phyloP scores from a whole-genome alignment of 2,329 filamentous ascomycete genomes.

The Zymoseptoria ardabiliae region DNA sequence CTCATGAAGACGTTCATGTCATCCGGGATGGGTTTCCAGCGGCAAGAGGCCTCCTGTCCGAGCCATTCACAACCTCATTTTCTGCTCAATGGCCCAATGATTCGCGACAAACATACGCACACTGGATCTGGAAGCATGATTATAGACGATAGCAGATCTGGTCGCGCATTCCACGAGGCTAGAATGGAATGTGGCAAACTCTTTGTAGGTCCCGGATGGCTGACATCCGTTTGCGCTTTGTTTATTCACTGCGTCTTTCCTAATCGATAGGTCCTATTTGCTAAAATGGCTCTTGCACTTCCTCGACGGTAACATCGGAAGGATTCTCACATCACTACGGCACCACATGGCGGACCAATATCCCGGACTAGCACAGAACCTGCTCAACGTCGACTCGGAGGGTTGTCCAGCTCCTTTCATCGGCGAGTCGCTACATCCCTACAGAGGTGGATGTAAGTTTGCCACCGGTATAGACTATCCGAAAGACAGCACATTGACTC shows the following conservation, averaged over 20 bases:
- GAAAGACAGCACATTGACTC: neutral
- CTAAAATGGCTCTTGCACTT: neutral
- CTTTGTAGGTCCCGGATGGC: neutral
- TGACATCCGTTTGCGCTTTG: neutral
- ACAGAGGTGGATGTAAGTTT: slow-evolving; percentile 20
- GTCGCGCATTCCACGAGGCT: neutral
- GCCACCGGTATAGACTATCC: neutral
- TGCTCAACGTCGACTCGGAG: slow-evolving; percentile 16
- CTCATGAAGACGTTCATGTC: too few species aligned
- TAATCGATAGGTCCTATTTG: neutral
- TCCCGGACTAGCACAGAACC: slow-evolving; percentile 1
- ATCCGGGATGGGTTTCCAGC: too few species aligned
- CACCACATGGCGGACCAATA: neutral
- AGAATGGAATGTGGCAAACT: neutral
- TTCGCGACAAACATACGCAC: neutral
- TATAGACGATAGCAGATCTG: neutral
- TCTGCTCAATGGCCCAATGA: neutral
- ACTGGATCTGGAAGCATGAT: neutral
- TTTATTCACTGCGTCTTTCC: neutral
- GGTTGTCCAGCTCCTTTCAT: slow-evolving; percentile 24
- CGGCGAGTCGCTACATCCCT: slow-evolving; percentile 18
- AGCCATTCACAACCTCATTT: neutral
- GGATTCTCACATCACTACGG: neutral
- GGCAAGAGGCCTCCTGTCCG: too few species aligned
- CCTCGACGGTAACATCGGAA: neutral